Evolutionary conservation across 2,329 filamentous ascomycete genomes (phyloP).

Genomic region (Calonectria hawksworthii): DNA sequence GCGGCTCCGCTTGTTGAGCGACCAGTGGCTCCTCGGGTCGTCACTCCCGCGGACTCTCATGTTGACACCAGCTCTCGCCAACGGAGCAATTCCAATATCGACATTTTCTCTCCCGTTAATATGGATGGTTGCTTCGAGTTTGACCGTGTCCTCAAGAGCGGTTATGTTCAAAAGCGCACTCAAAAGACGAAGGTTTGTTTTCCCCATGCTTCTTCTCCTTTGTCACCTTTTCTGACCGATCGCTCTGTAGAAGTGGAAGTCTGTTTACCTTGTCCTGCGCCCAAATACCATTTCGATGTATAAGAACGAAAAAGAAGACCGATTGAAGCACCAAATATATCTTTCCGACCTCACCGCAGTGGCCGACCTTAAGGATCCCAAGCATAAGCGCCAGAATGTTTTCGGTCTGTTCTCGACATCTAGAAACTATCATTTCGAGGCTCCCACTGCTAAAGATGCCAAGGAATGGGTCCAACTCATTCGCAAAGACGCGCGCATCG

Average conservation of each 20-base stretch:
- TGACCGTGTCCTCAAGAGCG: constrained; percentile 92
- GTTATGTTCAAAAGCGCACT: constrained; percentile 88
- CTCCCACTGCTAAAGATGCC: constrained; percentile 78
- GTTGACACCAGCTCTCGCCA: constrained; percentile 37
- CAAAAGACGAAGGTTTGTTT: constrained; percentile 88
- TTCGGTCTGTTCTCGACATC: constrained; percentile 95
- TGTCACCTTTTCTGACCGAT: constrained; percentile 31
- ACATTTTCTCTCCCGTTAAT: constrained; percentile 87
- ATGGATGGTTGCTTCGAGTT: constrained; percentile 97
- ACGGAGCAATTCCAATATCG: constrained; percentile 57
- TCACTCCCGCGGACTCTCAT: constrained; percentile 32
- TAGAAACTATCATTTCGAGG: constrained; percentile 92
- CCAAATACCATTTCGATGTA: constrained; percentile 94
- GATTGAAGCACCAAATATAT: constrained; percentile 88
- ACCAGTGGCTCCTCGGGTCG: constrained; percentile 23
- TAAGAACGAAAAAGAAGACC: constrained; percentile 90
- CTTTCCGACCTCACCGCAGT: constrained; percentile 93
- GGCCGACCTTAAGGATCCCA: constrained; percentile 88
- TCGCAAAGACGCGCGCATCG: constrained; percentile 83
- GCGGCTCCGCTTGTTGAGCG: constrained; percentile 43
- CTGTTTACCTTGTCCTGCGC: constrained; percentile 88
- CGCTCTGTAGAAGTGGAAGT: constrained; percentile 83
- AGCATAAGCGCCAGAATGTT: constrained; percentile 86
- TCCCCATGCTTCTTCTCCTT: background rate
- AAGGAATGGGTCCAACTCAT: constrained; percentile 90